Conservation (phyloP, 2,329 filamentous ascomycete species). For the Penicillium sclerotigenum region DNA sequence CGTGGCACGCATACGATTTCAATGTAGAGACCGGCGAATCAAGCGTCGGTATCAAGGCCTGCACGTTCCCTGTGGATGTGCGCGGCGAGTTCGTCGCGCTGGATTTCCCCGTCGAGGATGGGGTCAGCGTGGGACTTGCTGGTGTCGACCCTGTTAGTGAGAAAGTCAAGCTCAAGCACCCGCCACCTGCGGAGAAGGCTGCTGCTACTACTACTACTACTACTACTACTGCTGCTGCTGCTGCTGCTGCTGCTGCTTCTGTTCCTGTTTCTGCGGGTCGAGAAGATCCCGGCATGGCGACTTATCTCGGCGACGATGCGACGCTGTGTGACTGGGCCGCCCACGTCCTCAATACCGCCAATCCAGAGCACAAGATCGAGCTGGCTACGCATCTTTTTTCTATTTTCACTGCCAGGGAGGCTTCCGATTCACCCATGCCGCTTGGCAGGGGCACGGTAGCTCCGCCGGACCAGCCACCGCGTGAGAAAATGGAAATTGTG, state of each 20-base stretch:
- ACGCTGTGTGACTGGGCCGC: slow-evolving; percentile 50
- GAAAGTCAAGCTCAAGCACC: slow-evolving; percentile 45
- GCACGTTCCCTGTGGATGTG: slow-evolving; percentile 46
- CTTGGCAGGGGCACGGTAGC: slow-evolving; percentile 39
- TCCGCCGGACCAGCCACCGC: slow-evolving; percentile 43
- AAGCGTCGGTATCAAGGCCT: slow-evolving; percentile 48
- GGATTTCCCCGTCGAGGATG: slow-evolving; percentile 28
- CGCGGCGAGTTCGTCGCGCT: slow-evolving; percentile 36
- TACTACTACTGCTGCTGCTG: too few species aligned
- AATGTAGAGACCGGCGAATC: slow-evolving; percentile 51
- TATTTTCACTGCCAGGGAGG: slow-evolving; percentile 41
- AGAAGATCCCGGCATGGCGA: slow-evolving; percentile 15
- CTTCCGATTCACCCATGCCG: slow-evolving; percentile 41
- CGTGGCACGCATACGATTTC: slow-evolving; percentile 52
- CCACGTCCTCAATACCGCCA: slow-evolving; percentile 45
- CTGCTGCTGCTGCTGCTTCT: neutral
- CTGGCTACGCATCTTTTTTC: slow-evolving; percentile 46
- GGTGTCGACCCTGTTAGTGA: slow-evolving; percentile 47
- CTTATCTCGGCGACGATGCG: slow-evolving; percentile 41
- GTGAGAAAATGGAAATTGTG: slow-evolving; percentile 41
- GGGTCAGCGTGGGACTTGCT: slow-evolving; percentile 25
- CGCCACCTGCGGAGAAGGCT: slow-evolving; percentile 13
- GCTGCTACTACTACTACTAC: slow-evolving; percentile 5
- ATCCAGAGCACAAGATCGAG: slow-evolving; percentile 49
- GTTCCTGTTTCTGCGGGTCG: slow-evolving; percentile 5